Conservation (phyloP, 345 rosid species). For the Gynandropsis gynandra region DNA sequence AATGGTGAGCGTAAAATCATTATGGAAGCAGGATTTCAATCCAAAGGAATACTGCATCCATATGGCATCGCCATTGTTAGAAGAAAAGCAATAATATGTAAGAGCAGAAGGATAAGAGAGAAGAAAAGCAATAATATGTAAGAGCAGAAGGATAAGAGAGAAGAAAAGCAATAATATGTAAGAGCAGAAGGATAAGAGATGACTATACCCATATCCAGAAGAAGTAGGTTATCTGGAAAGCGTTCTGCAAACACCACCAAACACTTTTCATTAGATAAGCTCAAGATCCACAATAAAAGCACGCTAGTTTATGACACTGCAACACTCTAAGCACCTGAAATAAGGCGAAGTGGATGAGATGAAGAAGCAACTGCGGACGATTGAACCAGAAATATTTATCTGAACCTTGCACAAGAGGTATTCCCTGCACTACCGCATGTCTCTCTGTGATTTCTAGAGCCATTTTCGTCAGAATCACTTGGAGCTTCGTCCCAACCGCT, state of each 20-base stretch:
- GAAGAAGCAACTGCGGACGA: conserved; percentile 68
- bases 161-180: background rate
- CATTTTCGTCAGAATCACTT: conserved; percentile 72
- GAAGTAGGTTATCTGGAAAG: conserved; percentile 94
- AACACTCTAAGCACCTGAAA: conserved; percentile 53
- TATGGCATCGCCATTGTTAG: no score
- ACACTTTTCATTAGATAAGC: background rate
- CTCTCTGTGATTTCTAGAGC: conserved; percentile 71
- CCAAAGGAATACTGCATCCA: conserved; percentile 85
- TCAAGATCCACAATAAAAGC: no score
- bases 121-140: no score
- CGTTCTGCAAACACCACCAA: conserved; percentile 51
- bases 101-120: no score
- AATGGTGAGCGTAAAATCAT: conserved; percentile 39
- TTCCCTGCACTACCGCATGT: conserved; percentile 86
- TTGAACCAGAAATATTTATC: conserved; percentile 86
- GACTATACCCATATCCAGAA: conserved; percentile 77
- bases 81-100: no score
- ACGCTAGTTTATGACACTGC: background rate
- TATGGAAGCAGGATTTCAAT: conserved; percentile 70
- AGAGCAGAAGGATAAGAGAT: background rate
- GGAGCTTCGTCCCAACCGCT: conserved; percentile 88
- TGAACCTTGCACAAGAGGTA: conserved; percentile 85
- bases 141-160: no score
- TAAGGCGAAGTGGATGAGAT: conserved; percentile 77